A percentile compares a stretch with the other conserved stretches of the same genome.
Conservation (phyloP, 1,284 basidiomycete genomes). For the Ceratobasidium sp. region DNA sequence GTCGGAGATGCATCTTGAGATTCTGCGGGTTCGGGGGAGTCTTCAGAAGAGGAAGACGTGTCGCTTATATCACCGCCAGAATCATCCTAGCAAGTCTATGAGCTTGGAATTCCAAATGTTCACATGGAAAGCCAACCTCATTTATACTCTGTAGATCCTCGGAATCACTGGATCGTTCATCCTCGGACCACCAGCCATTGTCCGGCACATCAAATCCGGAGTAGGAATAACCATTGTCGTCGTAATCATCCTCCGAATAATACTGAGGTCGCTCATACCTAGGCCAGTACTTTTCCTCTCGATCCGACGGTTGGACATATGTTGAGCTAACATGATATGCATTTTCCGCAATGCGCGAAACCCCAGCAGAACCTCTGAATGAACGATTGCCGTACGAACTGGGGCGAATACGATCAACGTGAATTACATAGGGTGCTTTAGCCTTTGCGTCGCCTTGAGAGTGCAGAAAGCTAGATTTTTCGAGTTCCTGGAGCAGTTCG, state of each 20-base stretch:
- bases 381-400: neutral
- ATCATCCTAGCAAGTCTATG: neutral
- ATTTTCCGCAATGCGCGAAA: conserved; percentile 16
- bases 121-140: neutral
- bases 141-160: neutral
- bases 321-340: conserved; percentile 3
- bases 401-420: conserved; percentile 16
- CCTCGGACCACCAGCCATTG: neutral
- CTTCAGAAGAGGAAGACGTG: neutral
- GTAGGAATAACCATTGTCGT: neutral
- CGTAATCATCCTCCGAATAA: neutral
- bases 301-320: neutral
- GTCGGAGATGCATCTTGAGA: neutral
- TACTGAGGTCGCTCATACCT: neutral
- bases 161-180: neutral
- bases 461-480: conserved; percentile 4
- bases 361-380: neutral
- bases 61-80: neutral
- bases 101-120: neutral
- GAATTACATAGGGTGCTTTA: conserved; percentile 24
- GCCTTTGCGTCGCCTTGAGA: neutral
- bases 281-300: neutral
- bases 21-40: neutral
- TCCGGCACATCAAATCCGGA: neutral
- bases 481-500: conserved; percentile 6